Base-by-base conservation (phyloP, 2,329 filamentous ascomycete species). In the Trichoderma asperellum region DNA sequence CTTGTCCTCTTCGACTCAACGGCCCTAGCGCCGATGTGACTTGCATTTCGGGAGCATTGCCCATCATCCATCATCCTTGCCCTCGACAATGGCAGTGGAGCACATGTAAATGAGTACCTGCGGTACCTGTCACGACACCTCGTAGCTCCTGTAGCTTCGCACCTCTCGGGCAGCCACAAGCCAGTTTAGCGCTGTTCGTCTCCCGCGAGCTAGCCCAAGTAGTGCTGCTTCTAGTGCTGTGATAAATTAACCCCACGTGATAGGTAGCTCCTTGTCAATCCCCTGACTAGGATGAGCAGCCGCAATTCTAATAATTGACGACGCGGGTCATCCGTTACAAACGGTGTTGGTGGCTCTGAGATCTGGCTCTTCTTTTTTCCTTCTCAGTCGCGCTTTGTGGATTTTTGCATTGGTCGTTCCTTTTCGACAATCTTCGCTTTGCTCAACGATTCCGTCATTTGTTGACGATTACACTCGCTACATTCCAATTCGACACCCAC, bases 161-260 rank as follows among this genome's bases (percentile, higher is more conserved):
- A 11, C 60, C 18, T 43, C 37, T 10, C 43, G 18, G 34, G 24
- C 61, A 32, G 34, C 18, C 18, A 52, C 35, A 16, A 52, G 55
- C 55, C 64, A 37, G 29, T 58, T 49, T 67, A 67, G 64, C 35
- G 64, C 55, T 67, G 64, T 21, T 32, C 40, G 10, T 49, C 53
- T 67, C 64, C 64, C 64, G 64, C 40, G 12, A 16, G 21, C 55
- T 61, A 59, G 65, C 32, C 24, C 34, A 52, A 34, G 10, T 52
- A 52, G 59, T 47, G 40, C 43, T 55, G 37, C 37, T 49, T 29
- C 40, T 67, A 59, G 55, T 21, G 35, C 47, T 16, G n/a, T 40
- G 32, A 21, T 61, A 62, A 68, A 68, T 63, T 68, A 68, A 53
- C 56, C 64, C 68, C 64, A 70, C 68, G 68, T 70, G 68, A 70